These are phyloP conservation scores for Coemansia sp. DNA, from an alignment of 192 early-diverging fungal genomes.

Conservation along the genomic window DNA sequence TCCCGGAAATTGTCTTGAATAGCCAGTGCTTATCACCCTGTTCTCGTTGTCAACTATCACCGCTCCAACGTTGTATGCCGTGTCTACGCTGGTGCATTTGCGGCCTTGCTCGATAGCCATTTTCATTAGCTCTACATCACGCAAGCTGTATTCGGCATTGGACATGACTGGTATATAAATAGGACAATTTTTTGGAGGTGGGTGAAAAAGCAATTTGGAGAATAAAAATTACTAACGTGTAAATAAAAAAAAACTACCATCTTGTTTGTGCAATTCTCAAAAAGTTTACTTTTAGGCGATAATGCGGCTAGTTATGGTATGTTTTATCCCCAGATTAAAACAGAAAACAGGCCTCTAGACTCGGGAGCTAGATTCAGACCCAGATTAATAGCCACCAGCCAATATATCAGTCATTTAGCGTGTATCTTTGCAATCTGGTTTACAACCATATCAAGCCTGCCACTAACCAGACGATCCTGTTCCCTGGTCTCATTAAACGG, in stretches of 20 bases:
- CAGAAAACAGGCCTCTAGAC: too few relatives aligned
- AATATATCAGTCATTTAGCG: not conserved
- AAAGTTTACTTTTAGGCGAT: too few relatives aligned
- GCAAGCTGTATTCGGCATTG: not conserved
- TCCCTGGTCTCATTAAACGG: slow-evolving; percentile 80
- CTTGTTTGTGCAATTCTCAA: too few relatives aligned
- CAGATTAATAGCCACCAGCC: not conserved
- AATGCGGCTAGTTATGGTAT: too few relatives aligned
- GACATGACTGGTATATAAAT: not conserved
- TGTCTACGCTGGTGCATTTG: slow-evolving; percentile 66
- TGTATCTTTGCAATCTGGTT: slow-evolving; percentile 56
- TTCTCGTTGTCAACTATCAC: slow-evolving; percentile 55
- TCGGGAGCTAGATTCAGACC: not conserved
- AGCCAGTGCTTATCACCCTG: slow-evolving; percentile 77
- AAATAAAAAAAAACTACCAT: too few relatives aligned
- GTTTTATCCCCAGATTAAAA: too few relatives aligned
- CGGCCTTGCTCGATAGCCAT: slow-evolving; percentile 77
- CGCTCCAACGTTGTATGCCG: slow-evolving; percentile 94
- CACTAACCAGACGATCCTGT: slow-evolving; percentile 57
- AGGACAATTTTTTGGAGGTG: not conserved
- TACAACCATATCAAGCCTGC: slow-evolving; percentile 60
- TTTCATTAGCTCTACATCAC: slow-evolving; percentile 69
- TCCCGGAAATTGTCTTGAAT: slow-evolving; percentile 88
- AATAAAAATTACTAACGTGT: not conserved
- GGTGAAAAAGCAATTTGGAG: not conserved